These are phyloP conservation scores for Boletus rubropictus DNA, from an alignment of 768 basidiomycete species.

Conservation along the genomic window DNA sequence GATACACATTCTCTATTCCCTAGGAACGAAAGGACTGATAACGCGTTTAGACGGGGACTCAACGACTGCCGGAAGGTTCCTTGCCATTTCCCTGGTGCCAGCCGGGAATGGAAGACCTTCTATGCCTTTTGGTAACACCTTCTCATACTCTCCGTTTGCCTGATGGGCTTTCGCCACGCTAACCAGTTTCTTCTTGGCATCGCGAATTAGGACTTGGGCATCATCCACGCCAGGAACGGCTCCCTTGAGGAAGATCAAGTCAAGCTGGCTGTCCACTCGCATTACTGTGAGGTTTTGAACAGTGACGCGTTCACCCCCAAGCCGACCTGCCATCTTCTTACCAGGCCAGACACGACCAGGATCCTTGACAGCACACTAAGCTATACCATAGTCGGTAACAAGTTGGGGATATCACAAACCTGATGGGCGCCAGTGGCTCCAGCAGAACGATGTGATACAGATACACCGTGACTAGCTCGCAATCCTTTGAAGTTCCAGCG, in stretches of 20 bases:
- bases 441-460: constrained; percentile 85
- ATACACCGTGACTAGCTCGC: constrained; percentile 92
- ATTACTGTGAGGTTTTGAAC: constrained; percentile 85
- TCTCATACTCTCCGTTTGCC: constrained; percentile 66
- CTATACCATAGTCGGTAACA: neutral
- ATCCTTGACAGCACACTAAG: constrained; percentile 48
- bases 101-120: constrained; percentile 88
- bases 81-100: constrained; percentile 74
- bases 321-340: constrained; percentile 95
- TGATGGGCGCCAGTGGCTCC: constrained; percentile 96
- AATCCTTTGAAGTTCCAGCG: constrained; percentile 90
- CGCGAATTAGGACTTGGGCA: constrained; percentile 76
- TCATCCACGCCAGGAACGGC: constrained; percentile 87
- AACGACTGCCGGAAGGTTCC: constrained; percentile 55
- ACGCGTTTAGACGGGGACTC: constrained; percentile 67
- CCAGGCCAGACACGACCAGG: constrained; percentile 95
- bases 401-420: constrained; percentile 39
- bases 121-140: constrained; percentile 77
- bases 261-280: constrained; percentile 78
- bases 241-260: constrained; percentile 90
- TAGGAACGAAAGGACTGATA: constrained; percentile 76
- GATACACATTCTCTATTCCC: constrained; percentile 41
- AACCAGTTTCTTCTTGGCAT: constrained; percentile 85
- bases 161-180: constrained; percentile 57
- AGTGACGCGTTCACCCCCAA: constrained; percentile 80